A percentile compares a stretch with the other conserved stretches of the same genome.
These are phyloP conservation scores for Penicillium pancosmium DNA, from an alignment of 495 filamentous ascomycete species.

Conservation along the genomic window DNA sequence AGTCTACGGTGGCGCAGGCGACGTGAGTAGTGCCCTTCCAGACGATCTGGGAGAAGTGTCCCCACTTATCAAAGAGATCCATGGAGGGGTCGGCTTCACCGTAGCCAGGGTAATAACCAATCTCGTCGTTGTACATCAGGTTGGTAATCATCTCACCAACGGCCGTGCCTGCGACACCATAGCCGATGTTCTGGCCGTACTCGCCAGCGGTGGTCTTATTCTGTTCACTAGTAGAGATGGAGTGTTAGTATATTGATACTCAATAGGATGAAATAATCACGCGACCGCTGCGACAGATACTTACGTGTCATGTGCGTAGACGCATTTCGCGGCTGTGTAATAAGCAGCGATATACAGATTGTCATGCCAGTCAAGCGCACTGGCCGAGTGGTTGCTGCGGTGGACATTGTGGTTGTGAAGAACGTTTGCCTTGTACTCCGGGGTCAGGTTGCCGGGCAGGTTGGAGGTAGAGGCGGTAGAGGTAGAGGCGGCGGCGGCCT, in stretches of 20 bases:
- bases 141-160: conserved; percentile 69
- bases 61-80: conserved; percentile 68
- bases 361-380: conserved; percentile 63
- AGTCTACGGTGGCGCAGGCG: conserved; percentile 70
- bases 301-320: conserved; percentile 77
- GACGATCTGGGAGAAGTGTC: conserved; percentile 89
- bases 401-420: conserved; percentile 83
- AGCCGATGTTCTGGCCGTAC: conserved; percentile 87
- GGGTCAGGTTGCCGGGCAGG: neutral
- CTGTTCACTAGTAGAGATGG: neutral
- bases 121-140: conserved; percentile 84
- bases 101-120: conserved; percentile 53
- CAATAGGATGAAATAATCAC: neutral
- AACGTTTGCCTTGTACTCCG: conserved; percentile 48
- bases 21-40: conserved; percentile 74
- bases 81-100: conserved; percentile 53
- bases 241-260: neutral
- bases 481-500: conserved; percentile 26
- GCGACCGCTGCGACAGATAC: conserved; percentile 30
- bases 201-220: neutral
- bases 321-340: conserved; percentile 57
- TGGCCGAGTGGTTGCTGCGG: conserved; percentile 79
- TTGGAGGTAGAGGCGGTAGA: conserved; percentile 12
- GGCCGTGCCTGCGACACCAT: conserved; percentile 44
- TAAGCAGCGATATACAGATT: conserved; percentile 64